These are phyloP conservation scores for Fusarium robinianum DNA, from an alignment of 2,329 filamentous ascomycete genomes.

Conservation along the genomic window DNA sequence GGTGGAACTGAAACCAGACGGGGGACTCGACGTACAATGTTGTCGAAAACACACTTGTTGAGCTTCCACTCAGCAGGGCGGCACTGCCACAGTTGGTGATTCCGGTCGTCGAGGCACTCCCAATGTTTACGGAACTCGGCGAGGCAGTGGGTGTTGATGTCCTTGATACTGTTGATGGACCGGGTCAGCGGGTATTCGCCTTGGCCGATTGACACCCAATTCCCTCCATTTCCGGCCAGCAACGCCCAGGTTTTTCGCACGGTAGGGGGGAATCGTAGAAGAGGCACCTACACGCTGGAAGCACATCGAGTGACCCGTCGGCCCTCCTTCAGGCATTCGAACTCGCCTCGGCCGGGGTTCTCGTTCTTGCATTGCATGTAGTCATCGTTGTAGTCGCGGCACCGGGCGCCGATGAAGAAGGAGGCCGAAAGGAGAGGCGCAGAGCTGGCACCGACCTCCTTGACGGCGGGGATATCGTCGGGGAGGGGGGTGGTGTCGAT, in stretches of 20 bases:
- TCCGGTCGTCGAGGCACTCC: conserved; percentile 95
- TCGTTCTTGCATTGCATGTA: conserved; percentile 99
- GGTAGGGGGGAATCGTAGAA: background rate
- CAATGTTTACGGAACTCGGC: conserved; percentile 91
- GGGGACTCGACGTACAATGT: conserved; percentile 69
- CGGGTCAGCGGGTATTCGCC: conserved; percentile 21
- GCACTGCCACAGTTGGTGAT: conserved; percentile 97
- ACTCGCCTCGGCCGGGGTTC: conserved; percentile 85
- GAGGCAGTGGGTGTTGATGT: conserved; percentile 94
- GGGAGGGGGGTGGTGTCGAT: conserved; percentile 96
- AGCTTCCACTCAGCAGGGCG: conserved; percentile 83
- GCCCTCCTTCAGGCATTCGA: conserved; percentile 95
- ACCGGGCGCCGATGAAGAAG: conserved; percentile 96
- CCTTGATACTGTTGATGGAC: conserved; percentile 69
- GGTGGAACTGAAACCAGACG: too few relatives aligned
- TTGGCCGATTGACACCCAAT: background rate
- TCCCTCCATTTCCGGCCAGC: background rate
- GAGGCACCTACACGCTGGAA: conserved; percentile 80
- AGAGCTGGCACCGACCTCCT: conserved; percentile 91
- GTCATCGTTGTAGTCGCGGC: conserved; percentile 96
- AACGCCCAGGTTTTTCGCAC: background rate
- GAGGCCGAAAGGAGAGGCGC: conserved; percentile 89
- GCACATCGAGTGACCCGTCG: conserved; percentile 96
- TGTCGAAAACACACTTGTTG: conserved; percentile 95
- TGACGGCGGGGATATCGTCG: conserved; percentile 86